A percentile compares a stretch with the other conserved stretches of the same genome.
These are phyloP conservation scores for Aspergillus sp. DNA, from an alignment of 2,329 filamentous ascomycete genomes.

Conservation along the genomic window DNA sequence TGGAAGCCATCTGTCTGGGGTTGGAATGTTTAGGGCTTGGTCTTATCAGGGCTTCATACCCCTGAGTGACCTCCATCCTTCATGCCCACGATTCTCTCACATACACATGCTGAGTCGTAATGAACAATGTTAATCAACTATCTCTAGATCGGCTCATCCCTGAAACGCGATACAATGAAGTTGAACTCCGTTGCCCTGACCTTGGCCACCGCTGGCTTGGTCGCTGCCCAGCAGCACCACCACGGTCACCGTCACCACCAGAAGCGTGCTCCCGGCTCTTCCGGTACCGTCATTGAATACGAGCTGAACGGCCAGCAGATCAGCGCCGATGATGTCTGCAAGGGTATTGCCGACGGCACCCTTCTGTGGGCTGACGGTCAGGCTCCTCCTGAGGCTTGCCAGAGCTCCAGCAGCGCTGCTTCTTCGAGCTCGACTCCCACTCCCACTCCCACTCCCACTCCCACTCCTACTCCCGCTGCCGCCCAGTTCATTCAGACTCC, in stretches of 20 bases:
- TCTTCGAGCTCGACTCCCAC: constrained; percentile 10
- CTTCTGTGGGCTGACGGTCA: constrained; percentile 57
- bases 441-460: constrained; percentile 29
- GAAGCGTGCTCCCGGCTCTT: constrained; percentile 40
- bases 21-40: too few species aligned
- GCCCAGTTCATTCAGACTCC: constrained; percentile 47
- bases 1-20: too few species aligned
- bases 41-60: too few species aligned
- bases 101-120: too few species aligned
- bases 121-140: too few species aligned
- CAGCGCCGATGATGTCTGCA: constrained; percentile 51
- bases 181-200: constrained; percentile 32
- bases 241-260: constrained; percentile 37
- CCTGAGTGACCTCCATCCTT: too few species aligned
- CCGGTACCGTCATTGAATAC: constrained; percentile 62
- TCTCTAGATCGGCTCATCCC: too few species aligned
- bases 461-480: constrained; percentile 23
- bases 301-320: constrained; percentile 51
- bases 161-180: constrained; percentile 27
- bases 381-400: constrained; percentile 49
- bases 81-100: too few species aligned
- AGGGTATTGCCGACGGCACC: constrained; percentile 62
- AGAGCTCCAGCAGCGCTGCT: constrained; percentile 14
- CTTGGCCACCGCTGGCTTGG: constrained; percentile 37
- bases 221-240: constrained; percentile 33